Base-by-base conservation (phyloP, 163 green algal species). In the Chlorella variabilis region DNA sequence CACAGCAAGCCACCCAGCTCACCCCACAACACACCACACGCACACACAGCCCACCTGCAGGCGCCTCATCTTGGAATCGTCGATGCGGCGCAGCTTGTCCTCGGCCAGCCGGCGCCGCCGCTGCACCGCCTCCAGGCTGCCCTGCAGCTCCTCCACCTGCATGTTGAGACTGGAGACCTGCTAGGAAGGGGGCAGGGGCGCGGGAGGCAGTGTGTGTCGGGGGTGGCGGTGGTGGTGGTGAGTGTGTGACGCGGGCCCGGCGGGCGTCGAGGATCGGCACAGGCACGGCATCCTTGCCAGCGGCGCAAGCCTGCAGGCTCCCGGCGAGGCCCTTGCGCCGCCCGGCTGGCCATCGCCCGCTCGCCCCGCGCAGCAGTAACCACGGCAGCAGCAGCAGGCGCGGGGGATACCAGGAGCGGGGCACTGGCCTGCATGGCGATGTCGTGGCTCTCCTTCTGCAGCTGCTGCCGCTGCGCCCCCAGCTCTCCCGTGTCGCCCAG, bases 71-170 rank as follows among this genome's bases (percentile, higher is more conserved):
- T 85, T 89, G 27, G 83, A 69, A 41, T 82, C 61, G 27, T 86
- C 69, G 33, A 92, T 80, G 34, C 78, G 71, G 15, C 48, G 63
- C 42, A 90, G 80, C 59, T 82, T 77, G 11, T 81, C 83, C 1
- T 42, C 21, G 0, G 42, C 42, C 36, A n/a, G 6, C n/a, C 49
- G 48, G 13, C 61, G 36, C 61, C 66, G 49, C 6, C 17, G 5
- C 17, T 71, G n/a, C 48, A 89, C 25, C 39, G 81, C 65, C 56
- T 78, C 67, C n/a, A 77, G 21, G 34, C 70, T 41, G 71, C 34
- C 36, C 11, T 51, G 77, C 69, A 87, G 27, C 49, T 82, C 51
- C 6, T 41, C 34, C 62, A 75, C 42, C 36, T 86, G 48, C n/a
- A 27, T 45, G 2, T 29, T 23, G 9, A 82, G 21, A 18, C 58